Base-by-base conservation (phyloP, 805 yeast genomes). In the Wickerhamiella azymoides region DNA sequence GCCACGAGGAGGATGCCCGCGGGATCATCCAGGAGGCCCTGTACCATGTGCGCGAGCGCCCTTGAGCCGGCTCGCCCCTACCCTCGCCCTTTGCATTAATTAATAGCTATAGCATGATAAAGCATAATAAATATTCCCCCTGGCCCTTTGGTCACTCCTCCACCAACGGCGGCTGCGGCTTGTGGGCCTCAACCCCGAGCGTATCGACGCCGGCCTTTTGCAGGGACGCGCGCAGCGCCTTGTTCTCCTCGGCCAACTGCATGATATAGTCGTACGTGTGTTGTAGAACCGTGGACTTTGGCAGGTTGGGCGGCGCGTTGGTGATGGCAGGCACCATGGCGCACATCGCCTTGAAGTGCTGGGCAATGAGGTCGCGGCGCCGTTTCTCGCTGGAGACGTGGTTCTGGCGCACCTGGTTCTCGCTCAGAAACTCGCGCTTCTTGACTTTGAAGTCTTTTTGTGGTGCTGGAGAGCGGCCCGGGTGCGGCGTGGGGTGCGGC, bases 1-100 rank as follows among this genome's bases (percentile, higher is more conserved):
- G 86, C 47, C 93, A 83, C 56, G 76, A 86, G 16, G 96, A 86
- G 55, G 96, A 86, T 59, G 96, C 95, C 0, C 66, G 95, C 37
- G 71, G 80, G 0, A 80, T 88, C 27, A 84, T 89, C 0, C 69
- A 86, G 55, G 89, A 82, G 50, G 85, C 92, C 10, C 11, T 63
- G 85, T 49, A 72, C 70, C 54, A 32, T 35, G 21, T 42, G 18
- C 28, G n/a, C 16, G n/a, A n/a, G 16, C 14, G 14, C 8, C 8
- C 11, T n/a, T 30, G n/a, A 30, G 4, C n/a, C n/a, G 8, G 10
- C 10, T 26, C 24, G 7, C 24, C 24, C 24, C 24, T 21, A 4
- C 24, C 24, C 24, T 5, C 24, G 24, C 24, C 24, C 24, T 21
- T 21, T 21, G 24, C 24, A 21, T 21, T 21, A n/a, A n/a, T n/a